These are phyloP conservation scores for Monilinia fructicola DNA, from an alignment of 2,329 filamentous ascomycete genomes.

Conservation along the genomic window DNA sequence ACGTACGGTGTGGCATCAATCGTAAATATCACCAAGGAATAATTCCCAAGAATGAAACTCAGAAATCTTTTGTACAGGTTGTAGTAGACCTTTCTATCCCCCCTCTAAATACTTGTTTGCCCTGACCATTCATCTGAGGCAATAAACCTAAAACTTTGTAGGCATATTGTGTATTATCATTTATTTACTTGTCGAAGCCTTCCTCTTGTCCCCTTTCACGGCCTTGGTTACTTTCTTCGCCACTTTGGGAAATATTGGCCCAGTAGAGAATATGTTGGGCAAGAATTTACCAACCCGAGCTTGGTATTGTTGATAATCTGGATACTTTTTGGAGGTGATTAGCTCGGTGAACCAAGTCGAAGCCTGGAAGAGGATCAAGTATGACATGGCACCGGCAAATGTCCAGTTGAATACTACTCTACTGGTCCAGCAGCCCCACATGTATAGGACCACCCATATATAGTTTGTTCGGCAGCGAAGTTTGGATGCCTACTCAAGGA, in stretches of 20 bases:
- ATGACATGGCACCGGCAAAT: conserved; percentile 63
- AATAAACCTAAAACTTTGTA: neutral
- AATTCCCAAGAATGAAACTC: neutral
- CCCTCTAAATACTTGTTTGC: neutral
- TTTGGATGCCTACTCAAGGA: conserved; percentile 90
- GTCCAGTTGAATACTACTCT: conserved; percentile 77
- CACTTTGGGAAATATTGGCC: neutral
- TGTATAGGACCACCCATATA: conserved; percentile 88
- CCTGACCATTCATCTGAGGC: neutral
- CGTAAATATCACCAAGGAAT: neutral
- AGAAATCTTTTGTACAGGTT: neutral
- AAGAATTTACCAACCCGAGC: conserved; percentile 79
- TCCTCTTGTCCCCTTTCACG: conserved; percentile 1
- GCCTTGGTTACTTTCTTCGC: conserved; percentile 18
- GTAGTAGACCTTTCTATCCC: neutral
- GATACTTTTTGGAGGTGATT: conserved; percentile 79
- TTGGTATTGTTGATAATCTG: conserved; percentile 85
- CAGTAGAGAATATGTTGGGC: conserved; percentile 48
- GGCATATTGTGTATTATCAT: neutral
- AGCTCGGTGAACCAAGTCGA: conserved; percentile 86
- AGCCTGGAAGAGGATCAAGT: conserved; percentile 81
- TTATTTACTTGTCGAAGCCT: conserved; percentile 10
- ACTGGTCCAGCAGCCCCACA: conserved; percentile 79
- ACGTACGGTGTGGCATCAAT: neutral
- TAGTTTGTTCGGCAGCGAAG: conserved; percentile 85